Evolutionary conservation across 495 filamentous ascomycete genomes (phyloP).

Genomic region (Aspergillus ostianus): DNA sequence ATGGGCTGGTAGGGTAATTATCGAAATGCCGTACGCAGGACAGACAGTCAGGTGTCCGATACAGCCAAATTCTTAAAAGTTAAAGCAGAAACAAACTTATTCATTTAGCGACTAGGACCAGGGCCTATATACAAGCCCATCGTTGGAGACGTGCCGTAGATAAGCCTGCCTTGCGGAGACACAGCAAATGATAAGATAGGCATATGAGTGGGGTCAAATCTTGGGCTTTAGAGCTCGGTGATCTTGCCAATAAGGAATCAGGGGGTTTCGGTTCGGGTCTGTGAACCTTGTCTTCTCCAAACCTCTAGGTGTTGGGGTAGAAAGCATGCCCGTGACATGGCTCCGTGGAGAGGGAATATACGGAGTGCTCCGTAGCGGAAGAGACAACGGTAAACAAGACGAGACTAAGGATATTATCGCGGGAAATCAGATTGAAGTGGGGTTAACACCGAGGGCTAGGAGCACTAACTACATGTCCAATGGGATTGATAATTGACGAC

Average conservation of each 20-base stretch:
- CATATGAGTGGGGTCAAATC: constrained; percentile 6
- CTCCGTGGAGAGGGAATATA: neutral
- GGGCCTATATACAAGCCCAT: neutral
- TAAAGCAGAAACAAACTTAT: constrained; percentile 8
- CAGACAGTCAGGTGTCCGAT: constrained; percentile 5
- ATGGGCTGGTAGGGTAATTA: constrained; percentile 18
- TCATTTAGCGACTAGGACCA: neutral
- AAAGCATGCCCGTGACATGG: neutral
- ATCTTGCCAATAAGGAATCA: constrained; percentile 4
- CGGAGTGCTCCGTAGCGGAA: neutral
- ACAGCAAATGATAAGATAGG: constrained; percentile 16
- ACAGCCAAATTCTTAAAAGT: constrained; percentile 6
- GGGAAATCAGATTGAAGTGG: neutral
- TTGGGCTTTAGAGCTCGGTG: constrained; percentile 1
- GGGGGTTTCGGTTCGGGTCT: neutral
- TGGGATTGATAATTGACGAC: neutral
- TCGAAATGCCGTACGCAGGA: constrained; percentile 6
- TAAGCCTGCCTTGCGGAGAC: constrained; percentile 2
- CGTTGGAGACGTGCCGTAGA: constrained; percentile 10
- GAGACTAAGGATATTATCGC: neutral
- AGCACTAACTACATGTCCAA: neutral
- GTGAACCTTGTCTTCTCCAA: constrained; percentile 3
- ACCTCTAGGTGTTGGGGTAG: constrained; percentile 4
- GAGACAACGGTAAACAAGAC: neutral
- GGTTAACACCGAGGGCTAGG: neutral